Conservation (phyloP, 257 asterid species). For the Galeopsis tetrahit region DNA sequence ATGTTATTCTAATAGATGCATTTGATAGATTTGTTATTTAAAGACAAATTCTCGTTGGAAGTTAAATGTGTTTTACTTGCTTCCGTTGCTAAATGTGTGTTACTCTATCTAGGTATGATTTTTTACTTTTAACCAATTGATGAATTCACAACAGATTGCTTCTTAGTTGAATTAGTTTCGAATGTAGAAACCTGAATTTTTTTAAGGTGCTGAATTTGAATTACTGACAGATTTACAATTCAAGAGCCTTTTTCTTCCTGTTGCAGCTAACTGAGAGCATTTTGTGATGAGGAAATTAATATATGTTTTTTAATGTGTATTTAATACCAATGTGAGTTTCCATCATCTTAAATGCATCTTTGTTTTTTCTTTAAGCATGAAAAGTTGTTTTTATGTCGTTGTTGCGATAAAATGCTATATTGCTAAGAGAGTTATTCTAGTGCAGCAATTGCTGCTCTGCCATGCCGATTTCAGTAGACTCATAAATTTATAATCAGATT, state of each 20-base stretch:
- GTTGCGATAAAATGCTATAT: conserved; percentile 2
- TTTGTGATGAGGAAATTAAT: background rate
- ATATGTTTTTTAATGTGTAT: background rate
- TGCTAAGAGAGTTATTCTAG: conserved; percentile 3
- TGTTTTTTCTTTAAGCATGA: background rate
- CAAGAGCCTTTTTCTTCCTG: conserved; percentile 18
- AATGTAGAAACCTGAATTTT: conserved; percentile 7
- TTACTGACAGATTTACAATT: conserved; percentile 4
- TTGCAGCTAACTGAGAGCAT: conserved; percentile 7
- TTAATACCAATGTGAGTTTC: conserved; percentile 1
- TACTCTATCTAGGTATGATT: too few relatives aligned
- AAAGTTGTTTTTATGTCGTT: conserved; percentile 5
- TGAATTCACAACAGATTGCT: background rate
- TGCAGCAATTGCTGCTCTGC: conserved; percentile 14
- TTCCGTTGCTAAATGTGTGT: background rate
- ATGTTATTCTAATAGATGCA: background rate
- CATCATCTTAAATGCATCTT: conserved; percentile 13
- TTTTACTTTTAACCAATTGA: background rate
- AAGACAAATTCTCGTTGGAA: background rate
- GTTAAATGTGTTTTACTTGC: background rate
- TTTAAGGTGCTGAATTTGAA: conserved; percentile 11
- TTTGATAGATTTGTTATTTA: conserved; percentile 21
- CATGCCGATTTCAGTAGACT: background rate
- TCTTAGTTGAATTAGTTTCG: background rate
- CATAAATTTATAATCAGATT: conserved; percentile 9